Evolutionary conservation across 2,329 filamentous ascomycete species (phyloP), one percentile per base, ranked within the genome.

Genomic region (Pestalotiopsis sp.): DNA sequence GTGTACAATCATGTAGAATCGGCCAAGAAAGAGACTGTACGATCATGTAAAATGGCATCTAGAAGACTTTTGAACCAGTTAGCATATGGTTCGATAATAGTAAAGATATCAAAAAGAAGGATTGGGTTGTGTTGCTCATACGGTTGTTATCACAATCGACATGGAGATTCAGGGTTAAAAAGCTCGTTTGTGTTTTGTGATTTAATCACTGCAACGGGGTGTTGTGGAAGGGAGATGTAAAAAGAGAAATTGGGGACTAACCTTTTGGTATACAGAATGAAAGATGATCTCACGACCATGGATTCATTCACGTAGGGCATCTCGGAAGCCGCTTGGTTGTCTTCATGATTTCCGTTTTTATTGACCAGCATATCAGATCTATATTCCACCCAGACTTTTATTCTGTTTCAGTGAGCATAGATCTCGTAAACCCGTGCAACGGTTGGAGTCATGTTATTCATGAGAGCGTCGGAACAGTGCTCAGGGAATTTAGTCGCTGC

Each of bases 121-220:
- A 69, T 36, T 70, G 52, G 68, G 57, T 52, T 68, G 65, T 67
- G 77, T 81, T 80, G 84, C 86, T 90, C 88, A 89, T 88, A 89
- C 73, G 75, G 81, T 86, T 79, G 79, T 89, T 82, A 86, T 87
- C 80, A 87, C 75, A 80, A 81, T 89, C 87, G 87, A 89, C 85
- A 89, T 84, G 41, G 77, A 75, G 77, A 78, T 81, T 83, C 87
- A 89, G 87, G 87, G 87, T 90, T 90, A 90, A 90, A 90, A 90
- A 90, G 87, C 87, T 89, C 87, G 86, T 88, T 85, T 83, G 70
- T 75, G 79, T 79, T 75, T 77, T 78, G 80, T 82, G 83, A 78
- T 84, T 81, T 85, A 87, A 89, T 89, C 87, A 86, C 89, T 72
- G 85, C 82, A 76, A 82, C 71, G 71, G 64, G 45, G 23, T 65